phyloP scores from a whole-genome alignment of 805 yeast genomes.

The Saturnispora hagleri region DNA sequence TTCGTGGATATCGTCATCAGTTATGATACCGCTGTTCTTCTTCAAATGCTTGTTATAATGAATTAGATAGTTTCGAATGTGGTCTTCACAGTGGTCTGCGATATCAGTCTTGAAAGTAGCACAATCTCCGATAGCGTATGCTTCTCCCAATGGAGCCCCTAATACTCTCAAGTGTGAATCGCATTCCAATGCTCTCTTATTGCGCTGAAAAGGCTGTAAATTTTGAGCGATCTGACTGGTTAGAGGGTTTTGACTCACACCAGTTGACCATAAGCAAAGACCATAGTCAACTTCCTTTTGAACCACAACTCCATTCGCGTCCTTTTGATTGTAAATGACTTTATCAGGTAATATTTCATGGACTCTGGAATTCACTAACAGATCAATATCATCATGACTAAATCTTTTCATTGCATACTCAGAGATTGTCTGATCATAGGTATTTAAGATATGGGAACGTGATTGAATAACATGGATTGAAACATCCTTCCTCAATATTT shows the following conservation, averaged over 20 bases:
- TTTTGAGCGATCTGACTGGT: constrained; percentile 45
- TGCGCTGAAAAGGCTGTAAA: constrained; percentile 42
- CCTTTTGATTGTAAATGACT: constrained; percentile 48
- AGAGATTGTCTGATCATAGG: constrained; percentile 58
- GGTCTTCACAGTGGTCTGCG: constrained; percentile 74
- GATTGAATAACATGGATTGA: constrained; percentile 85
- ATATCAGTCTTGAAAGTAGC: constrained; percentile 57
- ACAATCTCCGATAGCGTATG: constrained; percentile 60
- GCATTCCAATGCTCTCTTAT: constrained; percentile 65
- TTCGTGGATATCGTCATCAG: constrained; percentile 44
- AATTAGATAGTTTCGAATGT: constrained; percentile 97
- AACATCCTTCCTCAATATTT: constrained; percentile 62
- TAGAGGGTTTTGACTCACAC: constrained; percentile 58
- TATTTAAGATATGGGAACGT: constrained; percentile 74
- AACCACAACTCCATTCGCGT: constrained; percentile 31
- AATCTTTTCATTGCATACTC: constrained; percentile 76
- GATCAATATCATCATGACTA: constrained; percentile 53
- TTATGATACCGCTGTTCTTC: constrained; percentile 30
- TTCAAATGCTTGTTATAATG: constrained; percentile 52
- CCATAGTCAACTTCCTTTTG: constrained; percentile 53
- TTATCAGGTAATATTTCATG: constrained; percentile 65
- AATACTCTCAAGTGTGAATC: constrained; percentile 62
- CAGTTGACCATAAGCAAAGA: constrained; percentile 68
- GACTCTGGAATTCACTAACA: constrained; percentile 79
- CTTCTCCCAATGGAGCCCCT: constrained; percentile 60